A percentile compares a stretch with the other conserved stretches of the same genome.
These are phyloP conservation scores for Rhodomyrtus tomentosa DNA, from an alignment of 345 rosid genomes.

Conservation along the genomic window DNA sequence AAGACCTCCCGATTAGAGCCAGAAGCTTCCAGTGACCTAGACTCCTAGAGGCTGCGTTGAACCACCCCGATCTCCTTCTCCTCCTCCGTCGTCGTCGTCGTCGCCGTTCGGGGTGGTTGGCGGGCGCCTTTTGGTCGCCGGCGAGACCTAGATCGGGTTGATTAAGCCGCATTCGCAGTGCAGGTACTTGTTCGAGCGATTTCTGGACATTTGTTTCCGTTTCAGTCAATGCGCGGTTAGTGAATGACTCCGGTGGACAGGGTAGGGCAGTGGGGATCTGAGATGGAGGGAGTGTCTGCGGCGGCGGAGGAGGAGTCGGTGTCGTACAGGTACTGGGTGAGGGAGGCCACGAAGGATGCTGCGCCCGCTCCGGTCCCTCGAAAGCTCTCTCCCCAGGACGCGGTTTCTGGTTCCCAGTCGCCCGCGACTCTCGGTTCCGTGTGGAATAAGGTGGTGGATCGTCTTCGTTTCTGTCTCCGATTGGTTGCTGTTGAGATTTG, in stretches of 20 bases:
- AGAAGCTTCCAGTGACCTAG: background rate
- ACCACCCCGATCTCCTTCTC: background rate
- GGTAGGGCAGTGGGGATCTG: background rate
- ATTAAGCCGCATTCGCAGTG: background rate
- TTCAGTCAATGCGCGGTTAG: background rate
- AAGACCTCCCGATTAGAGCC: background rate
- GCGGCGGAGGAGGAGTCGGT: constrained; percentile 24
- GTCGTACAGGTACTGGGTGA: constrained; percentile 83
- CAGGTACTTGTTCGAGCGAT: background rate
- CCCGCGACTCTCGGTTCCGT: constrained; percentile 56
- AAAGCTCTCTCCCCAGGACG: constrained; percentile 36
- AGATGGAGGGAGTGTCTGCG: constrained; percentile 31
- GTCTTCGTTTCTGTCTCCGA: background rate
- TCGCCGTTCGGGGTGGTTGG: background rate
- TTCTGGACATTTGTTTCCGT: background rate
- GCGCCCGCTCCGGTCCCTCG: constrained; percentile 72
- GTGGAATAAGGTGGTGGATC: constrained; percentile 54
- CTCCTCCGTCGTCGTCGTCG: background rate
- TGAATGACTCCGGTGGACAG: background rate
- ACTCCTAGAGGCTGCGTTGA: background rate
- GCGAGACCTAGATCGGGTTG: background rate
- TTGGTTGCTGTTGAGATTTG: background rate
- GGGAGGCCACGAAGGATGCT: constrained; percentile 59
- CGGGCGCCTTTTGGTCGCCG: background rate
- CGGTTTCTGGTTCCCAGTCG: constrained; percentile 12